Base-by-base conservation (phyloP, 306 rosid genomes). In the Quercus wislizeni region DNA sequence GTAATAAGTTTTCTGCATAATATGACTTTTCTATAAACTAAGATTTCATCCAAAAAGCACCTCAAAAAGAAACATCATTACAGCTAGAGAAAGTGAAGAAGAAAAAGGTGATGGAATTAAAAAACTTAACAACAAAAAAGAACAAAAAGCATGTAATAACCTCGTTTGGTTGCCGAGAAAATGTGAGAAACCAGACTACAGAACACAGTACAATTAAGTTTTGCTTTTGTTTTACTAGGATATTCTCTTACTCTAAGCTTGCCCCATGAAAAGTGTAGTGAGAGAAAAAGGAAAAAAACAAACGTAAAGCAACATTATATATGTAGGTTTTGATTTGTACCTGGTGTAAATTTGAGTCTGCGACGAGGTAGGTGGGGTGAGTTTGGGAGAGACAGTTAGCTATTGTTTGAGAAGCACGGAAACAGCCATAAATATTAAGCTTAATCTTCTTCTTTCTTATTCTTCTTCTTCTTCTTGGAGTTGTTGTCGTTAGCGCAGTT, bases 21-120 rank as follows among this genome's bases (percentile, higher is more conserved):
- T 63, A 52, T 49, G 41, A 20, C 72, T 73, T 79, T 69, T 62
- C 55, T 57, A 61, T 41, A 8, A 41, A 58, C 20, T 55, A 63
- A 62, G 33, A 69, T 55, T 64, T 73, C 74, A 61, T 54, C 74
- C 79, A 71, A 71, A 81, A 84, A 85, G 78, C 79, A 78, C 52
- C 75, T 58, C 55, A 76, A 87, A 90, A 49, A 85, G 80, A 79
- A 78, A 82, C 84, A 80, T 85, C 80, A 72, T 84, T 81, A 69
- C 73, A 74, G 52, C 55, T 23, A 55, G 18, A 14, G 19, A 18
- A 33, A 41, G 19, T 8, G 46, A 41, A 82, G 33, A 27, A 63
- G 57, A 10, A 10, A 12, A 55, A 18, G 2, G 38, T 2, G 1
- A 38, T 18, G 59, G 61, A 38, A 17, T 20, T 55, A 51, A 13